phyloP scores from a whole-genome alignment of 306 rosid genomes.

The Argentina anserina region DNA sequence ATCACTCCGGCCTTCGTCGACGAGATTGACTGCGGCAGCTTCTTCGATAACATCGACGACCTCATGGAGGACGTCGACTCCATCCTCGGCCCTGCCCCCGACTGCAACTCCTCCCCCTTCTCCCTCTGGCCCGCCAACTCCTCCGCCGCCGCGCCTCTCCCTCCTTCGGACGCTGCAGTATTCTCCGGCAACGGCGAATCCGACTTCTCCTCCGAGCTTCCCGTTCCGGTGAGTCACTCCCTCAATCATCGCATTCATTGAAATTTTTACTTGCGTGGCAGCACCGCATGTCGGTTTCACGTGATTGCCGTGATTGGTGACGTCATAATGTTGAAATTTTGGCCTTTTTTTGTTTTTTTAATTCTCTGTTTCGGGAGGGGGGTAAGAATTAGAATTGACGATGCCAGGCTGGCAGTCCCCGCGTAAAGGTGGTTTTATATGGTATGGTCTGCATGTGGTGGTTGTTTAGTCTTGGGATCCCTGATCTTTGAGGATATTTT shows the following conservation, averaged over 20 bases:
- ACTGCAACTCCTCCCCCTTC: constrained; percentile 40
- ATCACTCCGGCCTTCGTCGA: constrained; percentile 67
- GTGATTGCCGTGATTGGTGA: constrained; percentile 15
- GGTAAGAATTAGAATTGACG: neutral
- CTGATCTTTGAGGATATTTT: neutral
- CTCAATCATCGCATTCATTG: neutral
- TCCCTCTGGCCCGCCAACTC: constrained; percentile 41
- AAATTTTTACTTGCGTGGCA: neutral
- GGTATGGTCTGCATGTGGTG: constrained; percentile 2
- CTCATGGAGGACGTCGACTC: constrained; percentile 52
- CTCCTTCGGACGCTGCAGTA: constrained; percentile 43
- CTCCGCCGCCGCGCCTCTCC: constrained; percentile 31
- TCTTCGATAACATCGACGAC: constrained; percentile 96
- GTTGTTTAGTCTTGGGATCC: constrained; percentile 1
- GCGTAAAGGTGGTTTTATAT: neutral
- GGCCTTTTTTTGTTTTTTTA: neutral
- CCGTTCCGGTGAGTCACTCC: constrained; percentile 69
- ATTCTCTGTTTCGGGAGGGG: too few species aligned
- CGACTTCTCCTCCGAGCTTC: constrained; percentile 84
- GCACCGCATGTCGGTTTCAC: neutral
- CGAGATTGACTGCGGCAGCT: constrained; percentile 81
- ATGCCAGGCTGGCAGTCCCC: constrained; percentile 25
- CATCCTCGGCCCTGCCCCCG: constrained; percentile 28
- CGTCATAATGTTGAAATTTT: constrained; percentile 16
- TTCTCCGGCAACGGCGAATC: constrained; percentile 59